A percentile compares a stretch with the other conserved stretches of the same genome.
These are phyloP conservation scores for Coniosporium tulheliwenetii DNA, from an alignment of 2,329 filamentous ascomycete species.

Conservation along the genomic window DNA sequence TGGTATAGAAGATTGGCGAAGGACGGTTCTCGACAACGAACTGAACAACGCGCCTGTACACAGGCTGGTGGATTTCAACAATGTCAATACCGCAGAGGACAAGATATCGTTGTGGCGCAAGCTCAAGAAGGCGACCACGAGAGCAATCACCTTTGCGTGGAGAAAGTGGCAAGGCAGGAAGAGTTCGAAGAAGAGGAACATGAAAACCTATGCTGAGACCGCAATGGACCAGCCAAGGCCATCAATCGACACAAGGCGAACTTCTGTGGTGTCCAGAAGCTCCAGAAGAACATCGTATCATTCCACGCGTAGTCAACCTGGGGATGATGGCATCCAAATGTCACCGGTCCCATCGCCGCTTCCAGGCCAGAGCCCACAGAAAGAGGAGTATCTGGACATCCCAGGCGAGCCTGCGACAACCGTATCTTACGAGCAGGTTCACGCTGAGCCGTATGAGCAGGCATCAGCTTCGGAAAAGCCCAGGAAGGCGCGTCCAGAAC, in stretches of 20 bases:
- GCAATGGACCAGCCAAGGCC: conserved; percentile 39
- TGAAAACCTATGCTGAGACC: conserved; percentile 34
- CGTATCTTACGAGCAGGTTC: background rate
- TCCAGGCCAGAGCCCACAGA: conserved; percentile 31
- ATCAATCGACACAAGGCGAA: conserved; percentile 51
- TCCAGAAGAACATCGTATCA: conserved; percentile 36
- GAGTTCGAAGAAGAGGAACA: conserved; percentile 21
- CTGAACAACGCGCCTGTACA: conserved; percentile 95
- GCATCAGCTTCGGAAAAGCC: conserved; percentile 24
- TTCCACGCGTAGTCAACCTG: conserved; percentile 29
- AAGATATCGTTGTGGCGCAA: conserved; percentile 72
- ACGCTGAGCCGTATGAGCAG: conserved; percentile 1
- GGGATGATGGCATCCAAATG: conserved; percentile 59
- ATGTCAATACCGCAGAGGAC: conserved; percentile 84
- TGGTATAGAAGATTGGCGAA: conserved; percentile 84
- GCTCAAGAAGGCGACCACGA: conserved; percentile 77
- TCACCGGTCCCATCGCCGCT: conserved; percentile 79
- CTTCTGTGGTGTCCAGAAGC: conserved; percentile 31
- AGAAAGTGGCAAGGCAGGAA: conserved; percentile 26
- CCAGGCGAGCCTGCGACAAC: conserved; percentile 4
- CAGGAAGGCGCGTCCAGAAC: conserved; percentile 14
- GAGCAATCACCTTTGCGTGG: conserved; percentile 41
- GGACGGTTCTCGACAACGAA: conserved; percentile 81
- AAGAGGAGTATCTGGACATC: conserved; percentile 7
- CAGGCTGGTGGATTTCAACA: conserved; percentile 72